phyloP scores from a whole-genome alignment of 148 eudicot species.

The Spergularia marina region DNA sequence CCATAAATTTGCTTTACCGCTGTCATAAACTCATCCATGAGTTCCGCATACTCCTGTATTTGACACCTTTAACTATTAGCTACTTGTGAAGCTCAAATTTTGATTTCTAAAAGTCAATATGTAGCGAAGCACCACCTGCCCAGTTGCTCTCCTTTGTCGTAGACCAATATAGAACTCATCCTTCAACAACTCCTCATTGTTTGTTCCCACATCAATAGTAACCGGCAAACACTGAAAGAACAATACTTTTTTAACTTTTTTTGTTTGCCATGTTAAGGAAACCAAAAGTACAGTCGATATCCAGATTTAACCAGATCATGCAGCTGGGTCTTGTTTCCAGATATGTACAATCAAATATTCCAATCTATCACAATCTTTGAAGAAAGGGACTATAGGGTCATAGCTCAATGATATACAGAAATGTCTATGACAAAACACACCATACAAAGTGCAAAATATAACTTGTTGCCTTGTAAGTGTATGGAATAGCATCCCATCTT shows the following conservation, averaged over 20 bases:
- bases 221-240: slow-evolving; percentile 86
- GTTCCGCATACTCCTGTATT: slow-evolving; percentile 87
- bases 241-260: not conserved
- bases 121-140: slow-evolving; percentile 57
- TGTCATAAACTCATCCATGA: slow-evolving; percentile 83
- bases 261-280: not conserved
- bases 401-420: too few relatives aligned
- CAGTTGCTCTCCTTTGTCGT: slow-evolving; percentile 88
- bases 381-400: too few relatives aligned
- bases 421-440: too few relatives aligned
- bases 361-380: too few relatives aligned
- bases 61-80: not conserved
- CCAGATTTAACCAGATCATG: not conserved
- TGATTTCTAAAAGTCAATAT: not conserved
- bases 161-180: slow-evolving; percentile 97
- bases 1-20: slow-evolving; percentile 94
- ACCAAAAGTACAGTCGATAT: not conserved
- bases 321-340: not conserved
- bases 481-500: too few relatives aligned
- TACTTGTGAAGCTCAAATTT: not conserved
- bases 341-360: not conserved
- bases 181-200: slow-evolving; percentile 70
- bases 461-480: too few relatives aligned
- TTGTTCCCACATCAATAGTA: slow-evolving; percentile 97
- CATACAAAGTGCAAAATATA: too few relatives aligned